Base-by-base conservation (phyloP, 345 rosid species). In the Microcos paniculata region DNA sequence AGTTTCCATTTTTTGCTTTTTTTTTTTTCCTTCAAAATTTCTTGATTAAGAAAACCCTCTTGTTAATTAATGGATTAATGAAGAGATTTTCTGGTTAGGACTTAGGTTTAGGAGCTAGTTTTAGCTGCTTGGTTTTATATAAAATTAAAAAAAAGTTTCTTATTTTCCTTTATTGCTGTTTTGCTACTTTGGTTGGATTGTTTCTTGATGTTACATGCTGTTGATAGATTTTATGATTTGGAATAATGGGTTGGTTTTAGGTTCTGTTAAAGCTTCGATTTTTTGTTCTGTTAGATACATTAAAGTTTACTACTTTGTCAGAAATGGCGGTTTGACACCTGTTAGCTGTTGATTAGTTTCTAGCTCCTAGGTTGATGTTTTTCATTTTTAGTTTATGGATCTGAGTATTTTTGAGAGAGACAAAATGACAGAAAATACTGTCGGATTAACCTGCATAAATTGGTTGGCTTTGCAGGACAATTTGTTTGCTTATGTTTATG, bases 381-480 rank as follows among this genome's bases (percentile, higher is more conserved):
- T 4, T 23, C 31, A 2, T 9, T 58, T 40, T 28, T 57, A 18
- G 6, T 56, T 45, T 40, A 61, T 53, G 76, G 81, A 74, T 82
- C 78, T 75, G 83, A 76, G 72, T 51, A 56, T 49, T 19, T 46
- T 66, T 28, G 24, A 48, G 31, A 52, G 53, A 66, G 3, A 43
- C 28, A 58, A 72, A 1, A 48, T 38, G 77, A 69, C 30, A 28
- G 63, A 68, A 45, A 10, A n/a, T 35, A 45, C 33, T 63, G 28
- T 35, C 63, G 35, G 76, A 43, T 73, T 78, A n/a, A n/a, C 73
- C 81, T 48, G 76, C 61, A 75, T 70, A 65, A 33, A 49, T 71
- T 76, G 69, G 35, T 75, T 74, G 68, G 71, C 42, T 59, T 11
- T 55, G 72, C 38, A 68, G 64, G 35, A 49, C 11, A 75, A 26